A percentile compares a stretch with the other conserved stretches of the same genome.
Conservation (phyloP, 2,329 filamentous ascomycete genomes). For the Trichophyton benhamiae region DNA sequence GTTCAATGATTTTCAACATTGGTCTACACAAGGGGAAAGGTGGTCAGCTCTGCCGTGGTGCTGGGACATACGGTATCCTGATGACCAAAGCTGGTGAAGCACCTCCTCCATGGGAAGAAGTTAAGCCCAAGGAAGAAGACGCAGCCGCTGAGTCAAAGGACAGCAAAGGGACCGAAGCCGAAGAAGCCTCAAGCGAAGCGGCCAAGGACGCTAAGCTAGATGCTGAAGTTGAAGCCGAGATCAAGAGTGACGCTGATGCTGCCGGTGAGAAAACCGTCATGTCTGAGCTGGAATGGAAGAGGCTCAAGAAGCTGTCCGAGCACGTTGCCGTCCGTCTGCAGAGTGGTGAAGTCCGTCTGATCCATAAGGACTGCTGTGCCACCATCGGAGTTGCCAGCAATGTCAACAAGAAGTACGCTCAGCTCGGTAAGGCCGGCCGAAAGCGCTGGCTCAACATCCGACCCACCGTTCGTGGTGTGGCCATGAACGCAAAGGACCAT, state of each 20-base stretch:
- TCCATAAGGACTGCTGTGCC: constrained; percentile 84
- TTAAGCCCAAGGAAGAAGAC: constrained; percentile 16
- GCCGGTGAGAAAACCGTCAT: constrained; percentile 14
- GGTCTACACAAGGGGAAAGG: constrained; percentile 59
- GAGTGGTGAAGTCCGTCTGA: constrained; percentile 81
- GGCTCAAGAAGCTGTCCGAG: constrained; percentile 50
- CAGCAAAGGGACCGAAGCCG: too few species aligned
- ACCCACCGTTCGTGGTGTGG: constrained; percentile 89
- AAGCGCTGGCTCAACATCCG: constrained; percentile 88
- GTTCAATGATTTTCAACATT: constrained; percentile 85
- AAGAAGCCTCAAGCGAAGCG: neutral
- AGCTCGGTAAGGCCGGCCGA: constrained; percentile 89
- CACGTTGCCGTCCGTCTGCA: constrained; percentile 78
- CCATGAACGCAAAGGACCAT: constrained; percentile 98
- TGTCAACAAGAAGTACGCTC: constrained; percentile 74
- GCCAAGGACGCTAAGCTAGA: constrained; percentile 25
- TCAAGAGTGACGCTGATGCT: constrained; percentile 8
- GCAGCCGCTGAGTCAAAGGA: neutral
- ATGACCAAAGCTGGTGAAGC: constrained; percentile 77
- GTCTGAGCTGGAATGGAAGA: constrained; percentile 28
- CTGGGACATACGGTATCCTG: constrained; percentile 81
- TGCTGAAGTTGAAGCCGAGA: constrained; percentile 16
- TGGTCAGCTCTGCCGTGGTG: constrained; percentile 87
- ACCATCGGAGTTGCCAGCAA: constrained; percentile 95
- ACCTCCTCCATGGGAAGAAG: constrained; percentile 1